Conservation (phyloP, 2,329 filamentous ascomycete genomes). For the Cladosporium sp. region DNA sequence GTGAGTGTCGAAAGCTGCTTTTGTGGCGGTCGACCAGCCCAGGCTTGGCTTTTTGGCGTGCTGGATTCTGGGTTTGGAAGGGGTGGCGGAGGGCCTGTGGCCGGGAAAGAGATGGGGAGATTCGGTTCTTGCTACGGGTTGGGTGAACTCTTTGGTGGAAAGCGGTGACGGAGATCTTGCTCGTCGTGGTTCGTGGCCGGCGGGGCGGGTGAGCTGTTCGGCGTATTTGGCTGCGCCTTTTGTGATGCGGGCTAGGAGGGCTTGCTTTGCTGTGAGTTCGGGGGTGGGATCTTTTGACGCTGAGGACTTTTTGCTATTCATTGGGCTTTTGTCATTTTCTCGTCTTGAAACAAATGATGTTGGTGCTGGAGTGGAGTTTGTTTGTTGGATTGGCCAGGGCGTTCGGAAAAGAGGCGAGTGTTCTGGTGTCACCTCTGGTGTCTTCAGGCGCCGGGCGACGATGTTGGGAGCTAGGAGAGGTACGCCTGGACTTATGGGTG, state of each 20-base stretch:
- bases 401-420: conserved; percentile 12
- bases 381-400: not conserved
- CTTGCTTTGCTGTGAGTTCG: conserved; percentile 15
- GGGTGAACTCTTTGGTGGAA: conserved; percentile 12
- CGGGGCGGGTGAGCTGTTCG: conserved; percentile 16
- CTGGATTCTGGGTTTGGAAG: not conserved
- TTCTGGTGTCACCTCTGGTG: conserved; percentile 16
- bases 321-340: not conserved
- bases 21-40: conserved; percentile 24
- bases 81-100: not conserved
- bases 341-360: not conserved
- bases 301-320: not conserved
- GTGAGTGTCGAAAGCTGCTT: conserved; percentile 18
- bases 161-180: not conserved
- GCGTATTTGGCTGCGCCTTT: conserved; percentile 19
- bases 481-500: conserved; percentile 11
- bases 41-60: conserved; percentile 15
- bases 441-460: conserved; percentile 19
- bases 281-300: not conserved
- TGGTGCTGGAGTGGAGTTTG: not conserved
- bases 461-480: conserved; percentile 21
- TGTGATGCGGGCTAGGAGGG: conserved; percentile 19
- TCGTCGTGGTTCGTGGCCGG: conserved; percentile 1
- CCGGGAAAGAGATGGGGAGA: not conserved
- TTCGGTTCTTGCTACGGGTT: not conserved